Percentiles rank a stretch among this genome's conserved stretches.
Evolutionary conservation across 352 stramenopile genomes (phyloP).

Genomic region (Phytophthora foliorum): DNA sequence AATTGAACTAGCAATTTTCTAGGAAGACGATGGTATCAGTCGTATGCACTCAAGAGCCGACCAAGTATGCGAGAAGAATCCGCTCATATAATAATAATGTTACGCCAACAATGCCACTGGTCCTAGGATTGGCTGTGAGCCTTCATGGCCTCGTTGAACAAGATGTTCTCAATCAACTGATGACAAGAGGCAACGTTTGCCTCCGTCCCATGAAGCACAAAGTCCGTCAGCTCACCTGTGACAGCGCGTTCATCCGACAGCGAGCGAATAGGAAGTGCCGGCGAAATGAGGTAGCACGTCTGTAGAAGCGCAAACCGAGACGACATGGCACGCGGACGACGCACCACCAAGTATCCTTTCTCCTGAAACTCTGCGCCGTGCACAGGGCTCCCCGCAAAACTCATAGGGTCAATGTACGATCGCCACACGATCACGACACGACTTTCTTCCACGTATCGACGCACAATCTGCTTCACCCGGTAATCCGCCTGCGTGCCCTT

Average conservation of each 20-base stretch:
- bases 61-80: neutral
- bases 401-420: constrained; percentile 60
- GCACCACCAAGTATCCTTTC: constrained; percentile 65
- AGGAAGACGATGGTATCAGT: no score
- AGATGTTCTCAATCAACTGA: constrained; percentile 63
- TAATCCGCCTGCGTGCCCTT: constrained; percentile 65
- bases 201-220: constrained; percentile 47
- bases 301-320: constrained; percentile 52
- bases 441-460: constrained; percentile 55
- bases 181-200: constrained; percentile 52
- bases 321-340: constrained; percentile 45
- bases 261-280: constrained; percentile 44
- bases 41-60: neutral
- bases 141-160: constrained; percentile 53
- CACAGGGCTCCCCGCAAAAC: constrained; percentile 58
- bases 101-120: constrained; percentile 10
- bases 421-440: constrained; percentile 68
- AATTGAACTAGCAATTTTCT: neutral
- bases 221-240: constrained; percentile 46
- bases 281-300: constrained; percentile 68
- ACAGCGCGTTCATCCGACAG: constrained; percentile 37
- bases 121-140: constrained; percentile 23
- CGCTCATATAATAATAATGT: constrained; percentile 24
- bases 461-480: constrained; percentile 65
- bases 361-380: constrained; percentile 58